Conservation (phyloP, 1,284 basidiomycete genomes). For the Schizophyllum commune region DNA sequence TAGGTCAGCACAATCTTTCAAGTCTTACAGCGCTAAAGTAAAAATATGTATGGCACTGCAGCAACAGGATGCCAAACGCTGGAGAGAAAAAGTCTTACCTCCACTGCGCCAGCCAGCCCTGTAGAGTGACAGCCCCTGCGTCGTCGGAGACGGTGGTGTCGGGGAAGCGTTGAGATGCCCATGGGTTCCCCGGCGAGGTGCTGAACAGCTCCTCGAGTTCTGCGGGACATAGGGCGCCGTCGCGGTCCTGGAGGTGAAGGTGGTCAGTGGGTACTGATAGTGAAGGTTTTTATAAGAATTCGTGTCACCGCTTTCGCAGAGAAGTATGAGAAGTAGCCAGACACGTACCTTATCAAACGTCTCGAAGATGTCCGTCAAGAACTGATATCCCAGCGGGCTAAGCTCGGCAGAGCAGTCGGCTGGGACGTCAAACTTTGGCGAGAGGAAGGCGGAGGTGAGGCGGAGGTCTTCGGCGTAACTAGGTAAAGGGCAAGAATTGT, state of each 20-base stretch:
- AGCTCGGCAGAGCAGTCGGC: constrained; percentile 93
- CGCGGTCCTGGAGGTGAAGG: constrained; percentile 63
- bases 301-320: neutral
- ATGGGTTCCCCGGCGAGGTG: constrained; percentile 93
- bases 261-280: constrained; percentile 2
- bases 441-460: constrained; percentile 81
- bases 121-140: constrained; percentile 84
- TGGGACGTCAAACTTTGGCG: constrained; percentile 92
- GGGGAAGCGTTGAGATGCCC: constrained; percentile 80
- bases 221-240: constrained; percentile 82
- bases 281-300: neutral
- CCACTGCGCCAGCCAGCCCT: constrained; percentile 99
- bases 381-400: constrained; percentile 89
- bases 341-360: constrained; percentile 81
- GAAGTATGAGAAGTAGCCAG: neutral
- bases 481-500: too few relatives aligned
- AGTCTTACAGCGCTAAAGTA: too few relatives aligned
- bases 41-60: too few relatives aligned
- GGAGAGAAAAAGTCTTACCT: constrained; percentile 43
- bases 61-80: too few relatives aligned
- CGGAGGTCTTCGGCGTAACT: constrained; percentile 87
- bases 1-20: constrained; percentile 4
- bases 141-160: constrained; percentile 90
- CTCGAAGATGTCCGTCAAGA: constrained; percentile 96
- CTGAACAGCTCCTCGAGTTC: constrained; percentile 89